Base-by-base conservation (phyloP, 352 stramenopile genomes). In the Pythium inflatum region DNA sequence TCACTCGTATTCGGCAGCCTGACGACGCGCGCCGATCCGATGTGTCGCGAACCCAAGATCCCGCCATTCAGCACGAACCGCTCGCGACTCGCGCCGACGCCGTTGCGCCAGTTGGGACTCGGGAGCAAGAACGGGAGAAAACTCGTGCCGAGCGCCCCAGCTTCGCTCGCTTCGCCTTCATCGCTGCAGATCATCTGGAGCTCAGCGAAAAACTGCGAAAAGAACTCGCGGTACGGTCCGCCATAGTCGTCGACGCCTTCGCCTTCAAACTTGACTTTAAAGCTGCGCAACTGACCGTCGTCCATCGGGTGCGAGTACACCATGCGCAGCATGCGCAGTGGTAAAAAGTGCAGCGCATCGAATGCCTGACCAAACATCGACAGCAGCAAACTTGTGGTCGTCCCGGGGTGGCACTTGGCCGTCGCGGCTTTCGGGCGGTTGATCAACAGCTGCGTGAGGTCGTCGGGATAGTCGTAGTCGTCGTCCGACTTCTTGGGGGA, bases 211-310 rank as follows among this genome's bases (percentile, higher is more conserved):
- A 95, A 88, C 62, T 97, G 90, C 0, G 88, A 90, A 46, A 97
- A 97, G 58, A 98, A 95, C 64, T 98, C 94, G 30, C 94, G 85
- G 71, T 98, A 98, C 13, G 94, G 92, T 0, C 95, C 95, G 3
- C 95, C 95, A 50, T 98, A 98, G 76, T 98, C 95, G 69, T 98
- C 92, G 1, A 97, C 93, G 8, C 93, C 94, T 75, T 98, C 94
- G 24, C 94, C 95, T 69, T 97, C 91, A 55, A 98, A 98, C 67
- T 97, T 97, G 20, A 98, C 91, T 55, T 98, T 98, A 79, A 98
- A 98, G 25, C 75, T 90, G 18, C 92, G 80, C n/a, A 90, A 61
- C 57, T 97, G 92, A 0, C 89, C 89, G 55, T 97, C 91, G 71
- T 98, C 92, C 92, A 98, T 97, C 6, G 91, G 92, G 55, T 98